Evolutionary conservation across 2,329 filamentous ascomycete genomes (phyloP), one percentile per base, ranked within the genome.

Genomic region (Leptographium flavum): DNA sequence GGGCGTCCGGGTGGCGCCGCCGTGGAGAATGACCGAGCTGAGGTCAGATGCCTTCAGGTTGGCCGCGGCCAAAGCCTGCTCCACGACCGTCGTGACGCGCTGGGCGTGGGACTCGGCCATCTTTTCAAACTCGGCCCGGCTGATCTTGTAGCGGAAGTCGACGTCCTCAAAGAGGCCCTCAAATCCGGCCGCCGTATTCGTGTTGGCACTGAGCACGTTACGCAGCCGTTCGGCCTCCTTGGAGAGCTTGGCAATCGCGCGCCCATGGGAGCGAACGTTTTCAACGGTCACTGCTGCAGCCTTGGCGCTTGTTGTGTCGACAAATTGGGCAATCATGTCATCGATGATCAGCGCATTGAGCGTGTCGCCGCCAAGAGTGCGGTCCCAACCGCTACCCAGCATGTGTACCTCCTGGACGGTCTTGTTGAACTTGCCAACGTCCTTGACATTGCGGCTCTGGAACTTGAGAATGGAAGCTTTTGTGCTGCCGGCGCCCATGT

Each of bases 401-500:
- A 94, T 85, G 50, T 87, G 78, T n/a, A 96, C 82, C 61, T 98
- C 92, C 60, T 96, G 92, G 28, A 98, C 68, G 1, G 87, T 95
- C 75, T 96, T 96, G 71, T 95, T 96, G 69, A 77, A 90, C 61
- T 84, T 87, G 53, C 87, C 88, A 45, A 90, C 66, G 55, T 95
- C 90, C 71, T 96, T 98, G 50, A 96, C 81, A 2, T 74, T 80
- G 54, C 82, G 81, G 59, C 84, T 83, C 62, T 95, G 88, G 66
- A 98, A 94, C 56, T 81, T 83, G 59, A 98, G 66, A 43, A 98
- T 69, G 7, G 87, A 92, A 5, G 90, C 90, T 55, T 87, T 94
- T 28, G 90, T 84, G 39, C 87, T 95, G 5, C 92, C 92, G 53
- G 92, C 88, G 53, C 92, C 92, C 88, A 98, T 96, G 60, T 98